Conservation (phyloP, 208 protist genomes). For the Wallacemonas sp. region DNA sequence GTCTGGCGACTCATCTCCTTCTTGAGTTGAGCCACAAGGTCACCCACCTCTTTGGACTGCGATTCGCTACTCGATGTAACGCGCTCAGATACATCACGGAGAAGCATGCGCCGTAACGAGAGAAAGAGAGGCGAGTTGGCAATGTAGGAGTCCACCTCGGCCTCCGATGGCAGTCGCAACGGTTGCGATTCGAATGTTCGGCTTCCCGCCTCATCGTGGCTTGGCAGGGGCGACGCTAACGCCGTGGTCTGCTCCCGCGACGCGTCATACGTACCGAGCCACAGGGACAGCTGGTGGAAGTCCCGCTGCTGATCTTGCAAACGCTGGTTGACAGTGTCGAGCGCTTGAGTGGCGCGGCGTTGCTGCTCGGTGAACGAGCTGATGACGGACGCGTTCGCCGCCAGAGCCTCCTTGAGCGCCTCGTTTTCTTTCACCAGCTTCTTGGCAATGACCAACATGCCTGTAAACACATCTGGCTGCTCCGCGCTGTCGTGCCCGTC, state of each 20-base stretch:
- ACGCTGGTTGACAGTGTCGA: neutral
- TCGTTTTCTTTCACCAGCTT: conserved; percentile 17
- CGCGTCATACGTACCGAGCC: conserved; percentile 29
- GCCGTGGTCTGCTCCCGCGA: neutral
- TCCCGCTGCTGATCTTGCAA: conserved; percentile 18
- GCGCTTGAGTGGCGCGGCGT: neutral
- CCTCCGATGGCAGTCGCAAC: neutral
- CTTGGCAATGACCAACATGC: conserved; percentile 13
- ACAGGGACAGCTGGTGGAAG: conserved; percentile 26
- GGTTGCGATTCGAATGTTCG: neutral
- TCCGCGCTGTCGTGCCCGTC: neutral
- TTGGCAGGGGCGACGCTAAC: neutral
- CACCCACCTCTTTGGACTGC: conserved; percentile 56
- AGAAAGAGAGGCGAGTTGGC: conserved; percentile 64
- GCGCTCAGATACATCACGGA: conserved; percentile 69
- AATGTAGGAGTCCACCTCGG: conserved; percentile 35
- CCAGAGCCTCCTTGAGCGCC: neutral
- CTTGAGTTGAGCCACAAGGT: conserved; percentile 34
- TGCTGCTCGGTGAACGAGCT: conserved; percentile 2
- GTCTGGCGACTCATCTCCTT: conserved; percentile 17
- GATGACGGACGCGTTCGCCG: neutral
- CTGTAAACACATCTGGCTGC: conserved; percentile 8
- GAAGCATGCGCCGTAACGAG: conserved; percentile 60
- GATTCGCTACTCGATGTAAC: conserved; percentile 37
- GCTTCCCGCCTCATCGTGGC: neutral